Evolutionary conservation across 2,329 filamentous ascomycete species (phyloP), one percentile per base, ranked within the genome.

Genomic region (Mycocentrospora acerina): DNA sequence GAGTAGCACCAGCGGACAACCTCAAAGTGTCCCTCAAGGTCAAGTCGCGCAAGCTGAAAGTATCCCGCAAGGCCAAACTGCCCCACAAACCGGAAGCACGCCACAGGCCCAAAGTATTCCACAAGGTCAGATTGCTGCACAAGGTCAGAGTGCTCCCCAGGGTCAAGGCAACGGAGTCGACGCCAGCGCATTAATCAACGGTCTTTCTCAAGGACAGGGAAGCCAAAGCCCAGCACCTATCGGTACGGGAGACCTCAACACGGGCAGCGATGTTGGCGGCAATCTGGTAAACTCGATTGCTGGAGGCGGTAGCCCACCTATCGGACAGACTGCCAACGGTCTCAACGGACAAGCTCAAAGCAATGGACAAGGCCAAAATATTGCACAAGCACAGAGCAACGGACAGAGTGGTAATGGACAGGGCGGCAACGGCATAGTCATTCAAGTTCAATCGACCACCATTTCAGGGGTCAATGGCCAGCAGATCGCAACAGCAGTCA

Each of bases 1-100:
- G 8, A 28, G 32, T n/a, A 43, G 42, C 3, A 33, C 52, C 14
- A 34, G 41, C 19, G 46, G 46, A 30, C 46, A 51, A 15, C 29
- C 38, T n/a, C 42, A 47, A 27, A 35, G 34, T 13, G 29, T 13
- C 27, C 17, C 35, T 12, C 32, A 34, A 27, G 49, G 46, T 26
- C 34, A 40, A 24, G n/a, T n/a, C n/a, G n/a, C n/a, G n/a, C n/a
- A n/a, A n/a, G n/a, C n/a, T n/a, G n/a, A n/a, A 17, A 35, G 40
- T 25, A 29, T 13, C 30, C 16, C 34, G 14, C 38, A 38, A 29
- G 51, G 49, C 28, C 42, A 46, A 27, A 24, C 24, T 14, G 16
- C 27, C 31, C n/a, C n/a, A n/a, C n/a, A n/a, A n/a, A n/a, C n/a
- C n/a, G n/a, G n/a, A n/a, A 44, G 27, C 19, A 18, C 15, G n/a